Base-by-base conservation (phyloP, 352 stramenopile genomes). In the Pythium vanterpoolii region DNA sequence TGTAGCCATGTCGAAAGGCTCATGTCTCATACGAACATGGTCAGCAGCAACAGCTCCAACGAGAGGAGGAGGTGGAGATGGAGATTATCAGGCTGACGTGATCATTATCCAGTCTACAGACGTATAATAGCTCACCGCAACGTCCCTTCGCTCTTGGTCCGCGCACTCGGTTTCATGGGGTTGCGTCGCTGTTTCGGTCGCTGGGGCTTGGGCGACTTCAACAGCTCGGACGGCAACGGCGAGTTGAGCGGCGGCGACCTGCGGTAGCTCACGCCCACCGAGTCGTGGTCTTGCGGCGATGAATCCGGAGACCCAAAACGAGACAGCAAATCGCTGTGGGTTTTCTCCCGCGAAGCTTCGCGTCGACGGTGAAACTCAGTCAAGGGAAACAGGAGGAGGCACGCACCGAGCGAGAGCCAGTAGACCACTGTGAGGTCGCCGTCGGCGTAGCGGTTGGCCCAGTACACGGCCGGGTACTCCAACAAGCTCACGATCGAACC, bases 401-500 rank as follows among this genome's bases (percentile, higher is more conserved):
- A 88, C 33, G 72, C 60, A 11, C 74, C 33, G 13, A 93, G 63
- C 28, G 78, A 89, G 7, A 76, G 38, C 28, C 58, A 72, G 43
- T 83, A 87, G 3, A 90, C 48, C 24, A 63, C 56, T 1, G 70
- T 85, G 31, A 93, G 71, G 57, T 89, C 76, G 14, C 83, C 83
- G 23, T 50, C 59, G 36, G 83, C 79, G 39, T 81, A 68, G 31
- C 40, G 45, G 38, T 90, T 93, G 27, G 83, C 85, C 27, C 83
- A 21, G 47, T 73, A 86, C 40, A 96, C 78, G 11, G 83, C 83
- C 1, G 84, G 84, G 61, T 93, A 93, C 60, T 96, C 84, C 1
- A 79, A 66, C 14, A 96, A 64, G 54, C 82, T 87, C 36, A 90
- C 73, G 40, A 93, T 24, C 2, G 83, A 89, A 50, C 79, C 74